phyloP scores from a whole-genome alignment of 2,329 filamentous ascomycete species.

The Colletotrichum viniferum region DNA sequence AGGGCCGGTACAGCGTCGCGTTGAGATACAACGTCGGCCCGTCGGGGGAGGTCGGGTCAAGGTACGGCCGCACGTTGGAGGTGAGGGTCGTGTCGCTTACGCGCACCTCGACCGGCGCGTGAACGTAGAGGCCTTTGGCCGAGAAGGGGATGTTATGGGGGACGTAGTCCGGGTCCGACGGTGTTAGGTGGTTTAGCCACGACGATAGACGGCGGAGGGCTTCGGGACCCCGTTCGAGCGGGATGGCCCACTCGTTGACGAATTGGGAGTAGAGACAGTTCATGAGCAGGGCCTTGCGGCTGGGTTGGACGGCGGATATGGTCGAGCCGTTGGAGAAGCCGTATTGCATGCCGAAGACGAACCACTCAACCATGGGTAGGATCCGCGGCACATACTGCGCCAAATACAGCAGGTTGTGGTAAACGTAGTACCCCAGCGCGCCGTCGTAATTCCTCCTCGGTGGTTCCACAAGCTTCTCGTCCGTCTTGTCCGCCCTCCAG shows the following conservation, averaged over 20 bases:
- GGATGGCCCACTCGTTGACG: slow-evolving; percentile 97
- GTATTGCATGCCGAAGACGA: slow-evolving; percentile 97
- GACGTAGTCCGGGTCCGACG: slow-evolving; percentile 69
- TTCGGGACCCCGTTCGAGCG: slow-evolving; percentile 84
- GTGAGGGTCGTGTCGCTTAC: slow-evolving; percentile 70
- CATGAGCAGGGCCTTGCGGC: slow-evolving; percentile 84
- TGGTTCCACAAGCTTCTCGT: slow-evolving; percentile 62
- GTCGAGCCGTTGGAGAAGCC: slow-evolving; percentile 76
- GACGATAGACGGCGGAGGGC: slow-evolving; percentile 81
- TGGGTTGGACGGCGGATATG: slow-evolving; percentile 79
- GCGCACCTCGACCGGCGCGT: slow-evolving; percentile 92
- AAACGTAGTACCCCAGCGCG: slow-evolving; percentile 82
- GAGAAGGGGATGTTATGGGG: slow-evolving; percentile 78
- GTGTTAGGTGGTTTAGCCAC: slow-evolving; percentile 73
- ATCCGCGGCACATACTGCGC: slow-evolving; percentile 79
- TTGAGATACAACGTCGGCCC: slow-evolving; percentile 87
- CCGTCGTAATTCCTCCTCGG: slow-evolving; percentile 81
- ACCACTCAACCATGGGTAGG: slow-evolving; percentile 90
- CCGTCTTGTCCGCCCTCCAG: slow-evolving; percentile 85
- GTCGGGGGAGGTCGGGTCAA: slow-evolving; percentile 73
- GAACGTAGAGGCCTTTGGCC: slow-evolving; percentile 80
- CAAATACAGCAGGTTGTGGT: slow-evolving; percentile 87
- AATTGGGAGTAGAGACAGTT: slow-evolving; percentile 99
- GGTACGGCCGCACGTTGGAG: slow-evolving; percentile 42
- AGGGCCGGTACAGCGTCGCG: slow-evolving; percentile 86